Evolutionary conservation across 2,329 filamentous ascomycete species (phyloP).

Genomic region (Akanthomyces lecanii): DNA sequence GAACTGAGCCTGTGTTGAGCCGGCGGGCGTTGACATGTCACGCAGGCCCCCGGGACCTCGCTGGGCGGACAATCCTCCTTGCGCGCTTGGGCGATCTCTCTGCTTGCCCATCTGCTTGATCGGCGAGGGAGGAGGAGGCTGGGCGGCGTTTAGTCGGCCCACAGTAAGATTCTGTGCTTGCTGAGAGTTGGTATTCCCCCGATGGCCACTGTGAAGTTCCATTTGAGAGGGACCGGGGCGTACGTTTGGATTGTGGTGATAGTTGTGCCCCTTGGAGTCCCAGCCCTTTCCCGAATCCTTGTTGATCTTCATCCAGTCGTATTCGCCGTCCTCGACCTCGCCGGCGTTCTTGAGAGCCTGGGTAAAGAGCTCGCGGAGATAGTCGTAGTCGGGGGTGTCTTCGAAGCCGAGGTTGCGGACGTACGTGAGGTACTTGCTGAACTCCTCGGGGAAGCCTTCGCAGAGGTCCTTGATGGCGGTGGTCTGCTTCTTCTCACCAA

Average conservation of each 20-base stretch:
- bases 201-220: constrained; percentile 73
- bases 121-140: constrained; percentile 82
- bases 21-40: constrained; percentile 78
- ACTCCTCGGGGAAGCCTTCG: constrained; percentile 93
- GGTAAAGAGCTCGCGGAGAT: constrained; percentile 92
- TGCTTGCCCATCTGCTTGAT: constrained; percentile 76
- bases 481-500: constrained; percentile 99
- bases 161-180: constrained; percentile 65
- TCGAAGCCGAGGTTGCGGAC: constrained; percentile 98
- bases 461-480: constrained; percentile 95
- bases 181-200: constrained; percentile 61
- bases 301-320: constrained; percentile 99
- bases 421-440: constrained; percentile 95
- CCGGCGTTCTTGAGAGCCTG: constrained; percentile 91
- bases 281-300: constrained; percentile 79
- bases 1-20: constrained; percentile 93
- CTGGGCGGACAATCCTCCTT: constrained; percentile 68
- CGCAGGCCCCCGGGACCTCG: constrained; percentile 68
- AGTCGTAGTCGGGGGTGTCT: constrained; percentile 97
- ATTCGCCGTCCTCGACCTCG: constrained; percentile 95
- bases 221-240: constrained; percentile 78
- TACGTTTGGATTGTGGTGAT: constrained; percentile 71
- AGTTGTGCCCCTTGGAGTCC: constrained; percentile 55
- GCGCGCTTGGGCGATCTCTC: constrained; percentile 70
- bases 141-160: constrained; percentile 90